Conservation (phyloP, 169 alveolate genomes). For the Eimeria praecox region DNA sequence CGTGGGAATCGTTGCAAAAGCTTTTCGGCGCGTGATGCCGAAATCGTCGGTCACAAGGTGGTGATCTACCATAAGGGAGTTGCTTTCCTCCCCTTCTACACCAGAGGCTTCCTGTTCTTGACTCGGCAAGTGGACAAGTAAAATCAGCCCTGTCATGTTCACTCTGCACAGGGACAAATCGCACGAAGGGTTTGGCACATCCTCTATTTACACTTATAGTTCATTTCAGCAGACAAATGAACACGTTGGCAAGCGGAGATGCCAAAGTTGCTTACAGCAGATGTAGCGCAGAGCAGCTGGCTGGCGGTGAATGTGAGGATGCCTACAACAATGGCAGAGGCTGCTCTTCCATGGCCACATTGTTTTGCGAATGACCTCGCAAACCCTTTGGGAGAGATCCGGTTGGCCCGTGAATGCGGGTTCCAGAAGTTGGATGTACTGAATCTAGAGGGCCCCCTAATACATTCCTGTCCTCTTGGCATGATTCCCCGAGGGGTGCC, state of each 20-base stretch:
- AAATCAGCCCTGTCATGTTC: slow-evolving; percentile 79
- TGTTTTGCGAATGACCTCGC: slow-evolving; percentile 12
- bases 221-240: not conserved
- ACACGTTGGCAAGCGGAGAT: not conserved
- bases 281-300: slow-evolving; percentile 7
- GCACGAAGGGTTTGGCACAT: not conserved
- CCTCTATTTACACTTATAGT: not conserved
- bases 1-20: not conserved
- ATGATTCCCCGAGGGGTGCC: not conserved
- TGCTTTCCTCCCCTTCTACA: not conserved
- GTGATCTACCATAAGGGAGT: not conserved
- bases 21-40: slow-evolving; percentile 36
- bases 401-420: slow-evolving; percentile 2
- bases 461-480: not conserved
- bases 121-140: slow-evolving; percentile 50
- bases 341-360: slow-evolving; percentile 50
- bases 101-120: not conserved
- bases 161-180: slow-evolving; percentile 38
- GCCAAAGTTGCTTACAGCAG: slow-evolving; percentile 22
- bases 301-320: slow-evolving; percentile 45
- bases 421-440: not conserved
- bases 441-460: not conserved
- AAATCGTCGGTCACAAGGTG: slow-evolving; percentile 47
- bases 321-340: slow-evolving; percentile 61
- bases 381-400: not conserved